Evolutionary conservation across 2,329 filamentous ascomycete genomes (phyloP).

Genomic region (Trichoderma koningiopsis): DNA sequence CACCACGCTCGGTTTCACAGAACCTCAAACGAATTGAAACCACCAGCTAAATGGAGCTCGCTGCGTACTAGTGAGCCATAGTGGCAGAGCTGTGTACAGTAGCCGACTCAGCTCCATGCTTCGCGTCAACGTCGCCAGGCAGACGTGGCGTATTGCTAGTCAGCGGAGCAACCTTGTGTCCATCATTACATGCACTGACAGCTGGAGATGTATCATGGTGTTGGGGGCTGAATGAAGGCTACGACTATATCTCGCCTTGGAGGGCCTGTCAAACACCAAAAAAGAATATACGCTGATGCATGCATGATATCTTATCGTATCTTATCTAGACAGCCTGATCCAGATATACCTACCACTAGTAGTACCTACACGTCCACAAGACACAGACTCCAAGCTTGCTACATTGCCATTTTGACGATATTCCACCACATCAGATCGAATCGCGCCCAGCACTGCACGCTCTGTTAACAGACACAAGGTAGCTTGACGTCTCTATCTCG

Average conservation of each 20-base stretch:
- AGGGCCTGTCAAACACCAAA: background rate
- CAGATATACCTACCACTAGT: background rate
- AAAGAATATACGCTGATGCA: background rate
- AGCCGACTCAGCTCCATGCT: conserved; percentile 10
- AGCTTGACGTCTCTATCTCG: background rate
- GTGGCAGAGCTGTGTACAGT: background rate
- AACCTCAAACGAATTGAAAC: background rate
- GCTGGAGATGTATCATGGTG: background rate
- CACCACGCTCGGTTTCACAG: background rate
- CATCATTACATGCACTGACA: background rate
- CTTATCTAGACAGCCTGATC: background rate
- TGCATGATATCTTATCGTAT: background rate
- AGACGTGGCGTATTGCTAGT: background rate
- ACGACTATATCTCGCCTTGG: background rate
- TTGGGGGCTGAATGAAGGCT: background rate
- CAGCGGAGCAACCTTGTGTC: background rate
- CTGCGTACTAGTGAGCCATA: background rate
- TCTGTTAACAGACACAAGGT: background rate
- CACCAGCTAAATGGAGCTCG: conserved; percentile 1
- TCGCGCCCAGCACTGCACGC: background rate
- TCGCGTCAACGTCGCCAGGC: conserved; percentile 6
- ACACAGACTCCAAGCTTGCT: background rate
- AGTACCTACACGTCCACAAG: too few species aligned
- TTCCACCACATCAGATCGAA: background rate
- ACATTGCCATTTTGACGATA: background rate